Conservation (phyloP, 108 stramenopile genomes). For the Mayamaea pseudoterrestris region DNA sequence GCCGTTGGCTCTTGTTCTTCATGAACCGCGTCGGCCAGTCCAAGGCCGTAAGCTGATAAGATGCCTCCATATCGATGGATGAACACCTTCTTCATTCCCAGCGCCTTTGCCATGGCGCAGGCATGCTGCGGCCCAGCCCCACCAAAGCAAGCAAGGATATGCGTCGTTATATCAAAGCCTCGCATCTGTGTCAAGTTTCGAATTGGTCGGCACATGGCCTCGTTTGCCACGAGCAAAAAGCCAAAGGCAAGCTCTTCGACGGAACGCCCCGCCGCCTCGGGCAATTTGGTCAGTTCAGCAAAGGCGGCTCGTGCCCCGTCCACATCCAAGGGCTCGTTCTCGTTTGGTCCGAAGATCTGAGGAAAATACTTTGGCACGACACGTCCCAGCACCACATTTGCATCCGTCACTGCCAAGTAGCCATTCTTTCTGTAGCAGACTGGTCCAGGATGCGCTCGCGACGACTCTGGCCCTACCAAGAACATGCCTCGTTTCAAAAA, state of each 20-base stretch:
- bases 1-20: slow-evolving; percentile 93
- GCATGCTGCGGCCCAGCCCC: slow-evolving; percentile 98
- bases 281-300: slow-evolving; percentile 46
- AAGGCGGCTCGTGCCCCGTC: slow-evolving; percentile 82
- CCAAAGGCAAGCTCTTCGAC: slow-evolving; percentile 91
- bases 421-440: slow-evolving; percentile 98
- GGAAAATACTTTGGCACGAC: slow-evolving; percentile 90
- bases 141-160: slow-evolving; percentile 92
- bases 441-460: slow-evolving; percentile 97
- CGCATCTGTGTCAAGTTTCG: slow-evolving; percentile 97
- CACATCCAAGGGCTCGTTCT: slow-evolving; percentile 89
- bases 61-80: slow-evolving; percentile 93
- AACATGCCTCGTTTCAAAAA: slow-evolving; percentile 88
- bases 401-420: slow-evolving; percentile 95
- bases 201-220: slow-evolving; percentile 99
- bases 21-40: slow-evolving; percentile 87
- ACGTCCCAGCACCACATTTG: slow-evolving; percentile 92
- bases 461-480: slow-evolving; percentile 92
- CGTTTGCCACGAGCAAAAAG: slow-evolving; percentile 96
- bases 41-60: slow-evolving; percentile 92
- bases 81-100: slow-evolving; percentile 88
- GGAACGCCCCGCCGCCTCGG: slow-evolving; percentile 46
- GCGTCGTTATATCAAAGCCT: slow-evolving; percentile 80
- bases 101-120: slow-evolving; percentile 84
- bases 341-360: slow-evolving; percentile 91